A percentile compares a stretch with the other conserved stretches of the same genome.
These are phyloP conservation scores for Oenanthe javanica DNA, from an alignment of 140 eudicot species.

Conservation along the genomic window DNA sequence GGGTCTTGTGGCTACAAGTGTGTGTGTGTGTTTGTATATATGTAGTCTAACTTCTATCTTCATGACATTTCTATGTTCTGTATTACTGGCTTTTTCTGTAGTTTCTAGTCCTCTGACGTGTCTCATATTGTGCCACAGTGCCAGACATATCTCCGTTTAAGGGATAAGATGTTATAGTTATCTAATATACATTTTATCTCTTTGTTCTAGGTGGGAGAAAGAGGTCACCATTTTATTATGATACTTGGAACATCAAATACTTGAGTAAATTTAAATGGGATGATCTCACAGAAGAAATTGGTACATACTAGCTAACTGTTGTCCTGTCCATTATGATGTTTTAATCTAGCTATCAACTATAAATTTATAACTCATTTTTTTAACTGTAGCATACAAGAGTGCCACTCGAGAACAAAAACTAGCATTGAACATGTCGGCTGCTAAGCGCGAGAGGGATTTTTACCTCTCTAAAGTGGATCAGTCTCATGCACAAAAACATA, in stretches of 20 bases:
- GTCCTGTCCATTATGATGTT: background rate
- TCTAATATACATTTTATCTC: slow-evolving; percentile 11
- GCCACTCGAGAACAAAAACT: slow-evolving; percentile 82
- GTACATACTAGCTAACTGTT: slow-evolving; percentile 25
- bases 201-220: slow-evolving; percentile 73
- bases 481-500: slow-evolving; percentile 56
- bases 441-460: slow-evolving; percentile 78
- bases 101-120: background rate
- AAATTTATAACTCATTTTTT: background rate
- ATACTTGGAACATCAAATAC: slow-evolving; percentile 90
- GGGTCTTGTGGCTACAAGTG: too few relatives aligned
- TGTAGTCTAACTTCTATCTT: background rate
- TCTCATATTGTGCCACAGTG: background rate
- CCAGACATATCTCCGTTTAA: background rate
- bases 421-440: slow-evolving; percentile 76
- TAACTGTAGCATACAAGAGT: slow-evolving; percentile 54
- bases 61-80: background rate
- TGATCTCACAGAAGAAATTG: slow-evolving; percentile 87
- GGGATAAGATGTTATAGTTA: background rate
- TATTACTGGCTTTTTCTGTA: background rate
- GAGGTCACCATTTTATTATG: slow-evolving; percentile 79
- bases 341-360: background rate
- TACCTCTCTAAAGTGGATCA: slow-evolving; percentile 77
- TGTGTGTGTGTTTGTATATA: too few relatives aligned
- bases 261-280: slow-evolving; percentile 98